Percentiles rank a stretch among this genome's conserved stretches.
phyloP scores from a whole-genome alignment of 2,329 filamentous ascomycete genomes.

The Knufia petricola region DNA sequence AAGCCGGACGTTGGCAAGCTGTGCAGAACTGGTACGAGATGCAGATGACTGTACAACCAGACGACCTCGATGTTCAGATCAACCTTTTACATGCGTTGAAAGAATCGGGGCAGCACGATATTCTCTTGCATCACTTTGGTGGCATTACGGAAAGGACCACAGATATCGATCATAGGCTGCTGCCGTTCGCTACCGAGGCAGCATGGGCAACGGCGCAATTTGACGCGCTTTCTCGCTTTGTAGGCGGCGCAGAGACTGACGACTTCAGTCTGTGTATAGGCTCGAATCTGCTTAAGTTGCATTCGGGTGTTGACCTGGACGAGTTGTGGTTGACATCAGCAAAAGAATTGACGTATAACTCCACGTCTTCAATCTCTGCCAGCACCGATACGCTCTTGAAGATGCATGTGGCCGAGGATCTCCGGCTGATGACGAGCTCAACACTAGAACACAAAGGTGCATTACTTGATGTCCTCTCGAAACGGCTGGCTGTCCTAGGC shows the following conservation, averaged over 20 bases:
- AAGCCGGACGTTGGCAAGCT: slow-evolving; percentile 85
- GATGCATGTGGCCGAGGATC: slow-evolving; percentile 76
- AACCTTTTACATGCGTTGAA: slow-evolving; percentile 81
- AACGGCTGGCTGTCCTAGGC: slow-evolving; percentile 79
- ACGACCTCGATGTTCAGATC: slow-evolving; percentile 66
- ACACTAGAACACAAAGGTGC: slow-evolving; percentile 34
- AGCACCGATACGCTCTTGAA: slow-evolving; percentile 79
- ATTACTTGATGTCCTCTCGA: slow-evolving; percentile 51
- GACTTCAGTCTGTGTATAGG: slow-evolving; percentile 82
- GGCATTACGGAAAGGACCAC: slow-evolving; percentile 46
- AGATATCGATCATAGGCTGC: slow-evolving; percentile 46
- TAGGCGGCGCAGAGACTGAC: slow-evolving; percentile 38
- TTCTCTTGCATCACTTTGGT: slow-evolving; percentile 77
- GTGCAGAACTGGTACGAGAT: slow-evolving; percentile 98
- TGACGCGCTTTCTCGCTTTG: slow-evolving; percentile 61
- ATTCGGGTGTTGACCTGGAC: slow-evolving; percentile 40
- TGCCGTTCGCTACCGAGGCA: slow-evolving; percentile 81
- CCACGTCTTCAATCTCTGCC: slow-evolving; percentile 69
- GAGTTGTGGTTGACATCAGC: slow-evolving; percentile 61
- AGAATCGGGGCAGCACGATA: slow-evolving; percentile 90
- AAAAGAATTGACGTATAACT: slow-evolving; percentile 62
- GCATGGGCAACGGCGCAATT: slow-evolving; percentile 84
- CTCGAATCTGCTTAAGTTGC: slow-evolving; percentile 51
- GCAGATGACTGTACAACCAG: slow-evolving; percentile 67
- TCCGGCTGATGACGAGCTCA: slow-evolving; percentile 60